These are phyloP conservation scores for Lactarius trivialis DNA, from an alignment of 768 basidiomycete species.

Conservation along the genomic window DNA sequence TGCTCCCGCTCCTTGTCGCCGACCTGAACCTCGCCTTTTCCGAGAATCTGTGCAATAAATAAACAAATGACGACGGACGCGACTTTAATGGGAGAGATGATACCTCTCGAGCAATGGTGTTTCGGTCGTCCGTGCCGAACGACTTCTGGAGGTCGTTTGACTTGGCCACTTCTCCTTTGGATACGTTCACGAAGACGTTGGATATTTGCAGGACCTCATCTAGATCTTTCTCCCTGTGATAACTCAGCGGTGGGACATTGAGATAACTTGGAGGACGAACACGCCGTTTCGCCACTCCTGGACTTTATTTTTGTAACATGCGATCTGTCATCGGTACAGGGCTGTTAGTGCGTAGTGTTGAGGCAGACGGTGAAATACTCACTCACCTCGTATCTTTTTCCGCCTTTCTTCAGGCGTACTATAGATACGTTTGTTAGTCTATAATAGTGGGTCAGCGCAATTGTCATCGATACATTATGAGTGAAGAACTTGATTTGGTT, in stretches of 20 bases:
- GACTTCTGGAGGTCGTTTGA: slow-evolving; percentile 86
- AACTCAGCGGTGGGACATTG: not conserved
- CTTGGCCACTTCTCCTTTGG: slow-evolving; percentile 92
- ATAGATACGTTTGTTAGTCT: slow-evolving; percentile 97
- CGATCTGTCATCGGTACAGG: slow-evolving; percentile 52
- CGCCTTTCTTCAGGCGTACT: slow-evolving; percentile 93
- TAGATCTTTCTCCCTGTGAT: slow-evolving; percentile 74
- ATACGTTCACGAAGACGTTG: slow-evolving; percentile 93
- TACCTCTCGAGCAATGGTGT: slow-evolving; percentile 74
- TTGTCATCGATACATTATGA: slow-evolving; percentile 4
- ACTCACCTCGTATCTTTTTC: slow-evolving; percentile 94
- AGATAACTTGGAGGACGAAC: slow-evolving; percentile 38
- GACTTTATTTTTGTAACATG: slow-evolving; percentile 99
- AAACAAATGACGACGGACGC: too few species aligned
- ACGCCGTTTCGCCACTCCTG: slow-evolving; percentile 93
- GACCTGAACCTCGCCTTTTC: slow-evolving; percentile 95
- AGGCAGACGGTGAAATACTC: not conserved
- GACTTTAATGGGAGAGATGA: not conserved
- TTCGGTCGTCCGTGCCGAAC: slow-evolving; percentile 69
- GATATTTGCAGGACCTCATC: slow-evolving; percentile 96
- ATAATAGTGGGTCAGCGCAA: slow-evolving; percentile 10
- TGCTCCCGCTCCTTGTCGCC: slow-evolving; percentile 94
- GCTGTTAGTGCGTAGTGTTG: not conserved
- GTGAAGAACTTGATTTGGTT: slow-evolving; percentile 48
- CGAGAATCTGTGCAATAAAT: slow-evolving; percentile 58